Evolutionary conservation across 495 filamentous ascomycete species (phyloP), one percentile per base, ranked within the genome.

Genomic region (Wilcoxina mikolae): DNA sequence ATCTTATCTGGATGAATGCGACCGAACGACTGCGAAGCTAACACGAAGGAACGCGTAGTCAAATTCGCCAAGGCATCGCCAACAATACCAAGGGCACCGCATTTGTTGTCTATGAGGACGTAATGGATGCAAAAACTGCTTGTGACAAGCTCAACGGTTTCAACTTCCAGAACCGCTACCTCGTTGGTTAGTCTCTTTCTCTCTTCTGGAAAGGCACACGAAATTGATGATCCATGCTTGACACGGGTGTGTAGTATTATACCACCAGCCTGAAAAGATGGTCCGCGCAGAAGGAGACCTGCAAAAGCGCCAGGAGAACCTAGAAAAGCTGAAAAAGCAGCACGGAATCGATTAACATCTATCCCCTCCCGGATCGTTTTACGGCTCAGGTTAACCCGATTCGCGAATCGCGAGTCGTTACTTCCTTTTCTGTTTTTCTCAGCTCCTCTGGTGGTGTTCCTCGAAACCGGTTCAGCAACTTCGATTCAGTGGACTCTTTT

Each of bases 71-170:
- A 72, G 91, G 91, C 62, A 96, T 95, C 64, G 87, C 90, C 56
- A 88, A 80, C 72, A 93, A 93, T 68, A 95, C 91, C 60, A 98
- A 96, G 70, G 91, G 91, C 64, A 98, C 91, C 25, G 90, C 87
- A 64, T 98, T 94, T 73, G 93, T 98, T 46, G 91, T 98, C 68
- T 98, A 93, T 74, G 93, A 96, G 69, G 93, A 98, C 73, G 93
- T 95, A 24, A 87, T 95, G 80, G 91, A 98, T 76, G 90, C 91
- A 58, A 98, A 98, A 73, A 79, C 84, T 71, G 93, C 91, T 63
- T 95, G 93, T 75, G 91, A 98, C 76, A 95, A 95, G 75, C 76
- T 98, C 66, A 96, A 98, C 73, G 91, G 91, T 66, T 98, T 93
- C 79, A 98, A 98, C 73, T 98, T 98, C 71, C 93, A 96, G 73